Base-by-base conservation (phyloP, 108 stramenopile species). In the Skeletonema grethae region DNA sequence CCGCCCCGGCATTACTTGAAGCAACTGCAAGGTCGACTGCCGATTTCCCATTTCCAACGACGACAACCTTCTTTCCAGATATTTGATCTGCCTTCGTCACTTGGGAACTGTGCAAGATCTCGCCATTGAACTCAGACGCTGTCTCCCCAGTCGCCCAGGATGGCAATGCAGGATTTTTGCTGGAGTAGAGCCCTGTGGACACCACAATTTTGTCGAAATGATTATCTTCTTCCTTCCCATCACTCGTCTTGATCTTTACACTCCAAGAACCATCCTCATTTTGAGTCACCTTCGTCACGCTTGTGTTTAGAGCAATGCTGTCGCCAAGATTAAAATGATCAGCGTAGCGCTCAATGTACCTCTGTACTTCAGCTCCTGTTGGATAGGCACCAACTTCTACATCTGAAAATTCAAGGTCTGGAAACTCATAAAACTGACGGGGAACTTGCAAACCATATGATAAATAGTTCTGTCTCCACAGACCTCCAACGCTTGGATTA, bases 351-450 rank as follows among this genome's bases (percentile, higher is more conserved):
- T 77, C 46, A 45, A 82, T 77, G 65, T 77, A 77, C 11, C 30
- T 35, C 56, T 80, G 60, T 1, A 80, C 75, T 46, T 80, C 45
- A 18, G 61, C 56, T 39, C 79, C 79, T 7, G 79, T 22, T 16
- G 79, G 38, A 4, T 45, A 38, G 5, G 75, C 48, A 36, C 70
- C 74, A 31, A 22, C 43, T 30, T 43, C n/a, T 2, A 57, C 74
- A 34, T 75, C 74, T 9, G n/a, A 34, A 35, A 80, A 63, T 18
- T 56, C 50, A 24, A 71, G 68, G 29, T 80, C 79, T 30, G 68
- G 79, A 35, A 80, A 64, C 57, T 80, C 79, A 35, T 63, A 75
- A 28, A 80, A 46, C 34, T 80, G 79, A 29, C 75, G 75, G n/a
- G 74, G 74, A 3, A 76, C 79, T 57, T 80, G 79, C 9, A 76